Evolutionary conservation across 352 stramenopile genomes (phyloP), one percentile per base, ranked within the genome.

Genomic region (Phytopythium litorale): DNA sequence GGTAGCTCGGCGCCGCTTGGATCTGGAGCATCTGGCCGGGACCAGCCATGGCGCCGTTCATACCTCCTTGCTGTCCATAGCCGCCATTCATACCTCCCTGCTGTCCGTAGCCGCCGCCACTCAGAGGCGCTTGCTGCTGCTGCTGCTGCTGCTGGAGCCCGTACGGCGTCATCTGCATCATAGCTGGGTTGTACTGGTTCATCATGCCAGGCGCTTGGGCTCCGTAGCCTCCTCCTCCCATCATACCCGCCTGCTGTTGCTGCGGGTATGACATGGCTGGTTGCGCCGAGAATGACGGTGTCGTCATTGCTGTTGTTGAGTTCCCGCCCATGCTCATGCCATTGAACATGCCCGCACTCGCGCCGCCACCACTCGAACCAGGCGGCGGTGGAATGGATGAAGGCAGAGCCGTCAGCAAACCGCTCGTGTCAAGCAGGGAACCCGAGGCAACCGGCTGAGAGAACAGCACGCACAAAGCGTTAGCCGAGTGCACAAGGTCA

Each of bases 91-190:
- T 69, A 18, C 45, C 54, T 30, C 51, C 58, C 38, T 63, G 64
- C 32, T 56, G 43, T 8, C 56, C 56, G 35, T 59, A 85, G 54
- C 71, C 71, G 15, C 67, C 65, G 48, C 33, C 33, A 13, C 33
- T 76, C 67, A 88, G 71, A 48, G 80, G 79, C 13, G 64, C 62
- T 75, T 81, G 67, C 56, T 76, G 69, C 38, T 84, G 68, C 75
- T 81, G 71, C 38, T 81, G 72, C 46, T 65, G 67, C 58, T 74
- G 70, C 38, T 84, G 68, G 52, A 91, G 72, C 30, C 84, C 84
- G 64, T 91, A 92, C 62, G 83, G 83, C 33, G 78, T 88, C 78
- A 92, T 86, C 64, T 92, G 84, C 75, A 86, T 86, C 78, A 86
- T 83, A 35, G 61, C 70, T 19, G 74, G 67, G 58, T 84, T 87